Evolutionary conservation across 2,329 filamentous ascomycete species (phyloP), one percentile per base, ranked within the genome.

Genomic region (Bimuria novae-zelandiae): DNA sequence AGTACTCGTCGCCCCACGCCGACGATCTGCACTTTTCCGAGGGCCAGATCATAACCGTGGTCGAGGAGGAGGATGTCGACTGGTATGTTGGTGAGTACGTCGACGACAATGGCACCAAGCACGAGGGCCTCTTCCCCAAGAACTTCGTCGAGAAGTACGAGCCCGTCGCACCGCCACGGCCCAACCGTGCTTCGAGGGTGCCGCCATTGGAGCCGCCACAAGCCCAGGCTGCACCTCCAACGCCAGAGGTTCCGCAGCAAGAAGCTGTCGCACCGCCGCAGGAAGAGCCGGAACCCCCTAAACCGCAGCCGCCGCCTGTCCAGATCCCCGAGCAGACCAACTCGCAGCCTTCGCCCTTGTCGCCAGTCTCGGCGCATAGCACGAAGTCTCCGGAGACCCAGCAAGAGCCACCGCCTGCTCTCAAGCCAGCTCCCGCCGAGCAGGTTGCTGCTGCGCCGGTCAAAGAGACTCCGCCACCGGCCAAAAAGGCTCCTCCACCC

Each of bases 141-240:
- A 99, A 97, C 77, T 99, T 99, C 72, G 94, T 99, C 69, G 94
- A 99, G 76, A 91, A 88, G 77, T 95, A 91, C 76, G 93, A 97
- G 74, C 94, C 94, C 32, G 89, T 87, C 51, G 89, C 93, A 59
- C 94, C 94, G 55, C 91, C 92, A 55, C 86, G 94, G 54, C 94
- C 94, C 52, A 83, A 84, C 58, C 86, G 94, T 67, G 80, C 84
- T 14, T 77, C 75, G 52, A 87, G 90, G 61, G 59, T 73, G 54
- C 72, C 65, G 63, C 73, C 62, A 51, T 63, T 69, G 49, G 71
- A 75, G 57, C 62, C 65, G 44, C 62, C 69, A 8, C 51, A 63
- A 52, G 61, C 60, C 49, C 62, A 67, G 32, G 65, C 46, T 39
- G 64, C 62, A n/a, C 65, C 70, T 22, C 60, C 65, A 7, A 63